Percentiles rank a stretch among this genome's conserved stretches.
Conservation (phyloP, 768 basidiomycete genomes). For the Suillus spraguei region DNA sequence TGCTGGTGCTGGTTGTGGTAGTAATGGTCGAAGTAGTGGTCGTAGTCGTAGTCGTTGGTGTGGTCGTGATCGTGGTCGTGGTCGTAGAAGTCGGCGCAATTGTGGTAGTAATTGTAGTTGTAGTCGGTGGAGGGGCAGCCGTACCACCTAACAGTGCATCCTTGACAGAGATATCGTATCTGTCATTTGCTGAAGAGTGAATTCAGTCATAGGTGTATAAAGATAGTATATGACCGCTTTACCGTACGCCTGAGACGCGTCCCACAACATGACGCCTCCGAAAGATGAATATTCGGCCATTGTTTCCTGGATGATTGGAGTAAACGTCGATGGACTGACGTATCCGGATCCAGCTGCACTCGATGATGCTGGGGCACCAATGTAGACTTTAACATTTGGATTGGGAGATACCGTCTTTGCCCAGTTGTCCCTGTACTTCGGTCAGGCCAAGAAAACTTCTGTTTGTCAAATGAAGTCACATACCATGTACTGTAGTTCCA, state of each 20-base stretch:
- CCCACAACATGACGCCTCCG: slow-evolving; percentile 48
- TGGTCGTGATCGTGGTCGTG: slow-evolving; percentile 21
- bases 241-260: slow-evolving; percentile 50
- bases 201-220: background rate
- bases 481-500: slow-evolving; percentile 47
- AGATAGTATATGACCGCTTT: background rate
- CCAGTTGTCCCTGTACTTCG: slow-evolving; percentile 46
- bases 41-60: slow-evolving; percentile 17
- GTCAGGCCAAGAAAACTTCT: slow-evolving; percentile 1
- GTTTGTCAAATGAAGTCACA: background rate
- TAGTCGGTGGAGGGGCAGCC: slow-evolving; percentile 21
- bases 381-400: slow-evolving; percentile 48
- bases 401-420: slow-evolving; percentile 45
- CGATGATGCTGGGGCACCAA: slow-evolving; percentile 47
- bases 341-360: slow-evolving; percentile 46
- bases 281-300: slow-evolving; percentile 44
- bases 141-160: slow-evolving; percentile 34
- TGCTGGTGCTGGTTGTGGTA: slow-evolving; percentile 13
- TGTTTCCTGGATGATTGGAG: slow-evolving; percentile 34
- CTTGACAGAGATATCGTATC: slow-evolving; percentile 46
- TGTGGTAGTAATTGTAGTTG: slow-evolving; percentile 16
- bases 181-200: slow-evolving; percentile 39
- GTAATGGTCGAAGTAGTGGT: slow-evolving; percentile 18
- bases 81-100: slow-evolving; percentile 2
- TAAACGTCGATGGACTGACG: slow-evolving; percentile 36